Conservation (phyloP, 2,329 filamentous ascomycete species). For the Keithomyces neogunnii region DNA sequence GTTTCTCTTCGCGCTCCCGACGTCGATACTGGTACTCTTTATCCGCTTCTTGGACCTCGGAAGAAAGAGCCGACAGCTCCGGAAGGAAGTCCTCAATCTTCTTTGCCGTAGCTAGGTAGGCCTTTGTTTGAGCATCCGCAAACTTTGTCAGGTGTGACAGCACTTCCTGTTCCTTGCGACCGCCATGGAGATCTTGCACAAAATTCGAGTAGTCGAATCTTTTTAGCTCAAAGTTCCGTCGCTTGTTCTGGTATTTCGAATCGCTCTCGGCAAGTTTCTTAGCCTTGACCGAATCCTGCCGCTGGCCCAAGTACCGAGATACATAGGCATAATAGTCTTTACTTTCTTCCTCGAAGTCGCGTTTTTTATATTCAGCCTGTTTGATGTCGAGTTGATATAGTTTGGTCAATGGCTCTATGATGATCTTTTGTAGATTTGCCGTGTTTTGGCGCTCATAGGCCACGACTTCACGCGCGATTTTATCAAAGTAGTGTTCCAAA, state of each 20-base stretch:
- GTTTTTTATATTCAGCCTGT: conserved; percentile 91
- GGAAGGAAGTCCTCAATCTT: conserved; percentile 82
- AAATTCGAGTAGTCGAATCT: conserved; percentile 98
- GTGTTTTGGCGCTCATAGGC: conserved; percentile 80
- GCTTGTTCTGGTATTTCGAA: conserved; percentile 89
- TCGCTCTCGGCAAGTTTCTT: conserved; percentile 96
- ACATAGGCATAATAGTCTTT: conserved; percentile 98
- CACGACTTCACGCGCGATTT: conserved; percentile 86
- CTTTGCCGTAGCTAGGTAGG: conserved; percentile 74
- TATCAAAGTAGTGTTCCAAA: conserved; percentile 96
- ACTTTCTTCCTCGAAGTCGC: conserved; percentile 97
- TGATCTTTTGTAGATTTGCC: conserved; percentile 75
- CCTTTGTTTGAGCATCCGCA: conserved; percentile 80
- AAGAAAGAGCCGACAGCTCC: conserved; percentile 78
- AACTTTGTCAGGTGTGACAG: conserved; percentile 90
- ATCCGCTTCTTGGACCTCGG: conserved; percentile 85
- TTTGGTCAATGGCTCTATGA: conserved; percentile 88
- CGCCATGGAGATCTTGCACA: conserved; percentile 97
- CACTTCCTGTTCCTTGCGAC: conserved; percentile 96
- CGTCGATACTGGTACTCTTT: conserved; percentile 95
- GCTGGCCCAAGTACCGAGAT: conserved; percentile 88
- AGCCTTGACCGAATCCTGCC: conserved; percentile 91
- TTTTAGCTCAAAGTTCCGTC: conserved; percentile 91
- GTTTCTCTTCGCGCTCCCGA: conserved; percentile 92
- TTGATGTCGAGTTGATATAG: conserved; percentile 96